These are phyloP conservation scores for Diaporthe helianthi DNA, from an alignment of 2,329 filamentous ascomycete species.

Conservation along the genomic window DNA sequence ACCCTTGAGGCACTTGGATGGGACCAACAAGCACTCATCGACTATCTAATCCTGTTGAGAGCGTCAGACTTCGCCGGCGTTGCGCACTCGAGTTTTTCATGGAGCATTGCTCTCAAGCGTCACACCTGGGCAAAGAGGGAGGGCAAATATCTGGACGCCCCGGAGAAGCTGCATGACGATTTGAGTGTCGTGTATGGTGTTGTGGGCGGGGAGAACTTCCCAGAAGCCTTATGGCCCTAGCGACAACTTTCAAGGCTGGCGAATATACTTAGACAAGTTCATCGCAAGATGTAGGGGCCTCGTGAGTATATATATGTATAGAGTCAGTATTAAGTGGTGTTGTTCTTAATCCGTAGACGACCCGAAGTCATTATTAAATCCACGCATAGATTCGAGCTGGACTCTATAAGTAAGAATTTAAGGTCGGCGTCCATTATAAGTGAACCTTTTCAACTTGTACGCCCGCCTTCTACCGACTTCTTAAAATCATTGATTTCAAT, in stretches of 20 bases:
- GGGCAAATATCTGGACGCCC: conserved; percentile 7
- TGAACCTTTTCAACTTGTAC: conserved; percentile 59
- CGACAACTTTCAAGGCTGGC: background rate
- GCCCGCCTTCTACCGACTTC: conserved; percentile 63
- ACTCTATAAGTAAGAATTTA: background rate
- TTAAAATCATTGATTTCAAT: conserved; percentile 61
- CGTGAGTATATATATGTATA: background rate
- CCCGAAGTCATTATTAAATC: background rate
- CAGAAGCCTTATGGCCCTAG: conserved; percentile 17
- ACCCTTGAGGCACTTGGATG: background rate
- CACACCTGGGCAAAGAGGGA: background rate
- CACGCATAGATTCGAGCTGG: background rate
- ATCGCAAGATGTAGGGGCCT: background rate
- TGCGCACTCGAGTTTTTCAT: conserved; percentile 30
- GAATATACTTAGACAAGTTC: background rate
- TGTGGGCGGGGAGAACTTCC: conserved; percentile 2
- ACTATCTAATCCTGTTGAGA: conserved; percentile 26
- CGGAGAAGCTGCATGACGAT: conserved; percentile 19
- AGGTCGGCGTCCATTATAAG: conserved; percentile 39
- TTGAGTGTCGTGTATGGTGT: conserved; percentile 26
- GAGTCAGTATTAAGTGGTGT: too few relatives aligned
- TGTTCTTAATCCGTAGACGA: too few relatives aligned
- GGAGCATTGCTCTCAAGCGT: conserved; percentile 28
- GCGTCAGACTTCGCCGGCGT: conserved; percentile 26
- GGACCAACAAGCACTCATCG: conserved; percentile 27